Conservation (phyloP, 1,284 basidiomycete species). For the Gastroboletus turbinatus region DNA sequence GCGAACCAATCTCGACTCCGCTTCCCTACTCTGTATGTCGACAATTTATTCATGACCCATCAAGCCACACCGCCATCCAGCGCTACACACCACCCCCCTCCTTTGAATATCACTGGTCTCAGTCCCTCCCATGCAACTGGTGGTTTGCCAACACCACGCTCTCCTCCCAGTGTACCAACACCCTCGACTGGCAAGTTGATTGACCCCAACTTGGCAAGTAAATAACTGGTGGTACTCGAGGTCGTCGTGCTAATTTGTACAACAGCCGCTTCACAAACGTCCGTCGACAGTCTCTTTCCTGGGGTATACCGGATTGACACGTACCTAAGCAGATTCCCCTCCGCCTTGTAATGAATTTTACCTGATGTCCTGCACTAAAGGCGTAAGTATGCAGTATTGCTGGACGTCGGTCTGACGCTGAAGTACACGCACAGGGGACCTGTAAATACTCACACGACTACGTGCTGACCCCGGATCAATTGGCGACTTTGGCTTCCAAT, state of each 20-base stretch:
- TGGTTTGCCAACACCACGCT: slow-evolving; percentile 57
- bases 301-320: slow-evolving; percentile 12
- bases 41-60: slow-evolving; percentile 63
- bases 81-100: slow-evolving; percentile 40
- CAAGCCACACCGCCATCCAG: slow-evolving; percentile 39
- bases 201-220: slow-evolving; percentile 53
- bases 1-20: slow-evolving; percentile 49
- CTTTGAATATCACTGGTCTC: slow-evolving; percentile 42
- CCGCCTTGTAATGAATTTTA: slow-evolving; percentile 82
- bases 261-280: slow-evolving; percentile 55
- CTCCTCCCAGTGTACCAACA: slow-evolving; percentile 38
- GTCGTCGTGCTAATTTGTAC: slow-evolving; percentile 14
- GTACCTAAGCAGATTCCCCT: slow-evolving; percentile 39
- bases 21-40: slow-evolving; percentile 54
- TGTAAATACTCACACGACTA: slow-evolving; percentile 85
- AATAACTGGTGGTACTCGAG: slow-evolving; percentile 6
- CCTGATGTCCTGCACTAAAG: slow-evolving; percentile 76
- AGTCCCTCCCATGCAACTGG: slow-evolving; percentile 43
- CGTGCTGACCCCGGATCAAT: slow-evolving; percentile 62
- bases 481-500: slow-evolving; percentile 61
- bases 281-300: slow-evolving; percentile 17
- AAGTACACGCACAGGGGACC: slow-evolving; percentile 44
- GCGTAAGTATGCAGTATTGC: slow-evolving; percentile 44
- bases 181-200: slow-evolving; percentile 43
- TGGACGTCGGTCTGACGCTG: slow-evolving; percentile 6